A percentile compares a stretch with the other conserved stretches of the same genome.
phyloP scores from a whole-genome alignment of 2,329 filamentous ascomycete genomes.

The Botryosphaeria dothidea region DNA sequence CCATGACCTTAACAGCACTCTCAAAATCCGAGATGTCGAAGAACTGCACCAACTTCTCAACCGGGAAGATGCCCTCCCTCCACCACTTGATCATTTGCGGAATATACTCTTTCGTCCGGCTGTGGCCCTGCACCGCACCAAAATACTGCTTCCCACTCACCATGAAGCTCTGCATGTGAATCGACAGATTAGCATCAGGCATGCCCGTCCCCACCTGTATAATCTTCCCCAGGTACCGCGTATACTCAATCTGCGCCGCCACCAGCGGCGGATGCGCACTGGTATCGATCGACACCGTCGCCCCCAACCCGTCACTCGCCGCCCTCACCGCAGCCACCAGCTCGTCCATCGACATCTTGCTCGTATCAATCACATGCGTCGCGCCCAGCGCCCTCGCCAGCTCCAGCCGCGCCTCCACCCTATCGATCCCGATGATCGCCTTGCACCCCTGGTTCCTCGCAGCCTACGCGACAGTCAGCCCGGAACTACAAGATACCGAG shows the following conservation, averaged over 20 bases:
- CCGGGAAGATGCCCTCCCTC: conserved; percentile 6
- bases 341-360: neutral
- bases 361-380: conserved; percentile 40
- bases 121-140: conserved; percentile 49
- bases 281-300: conserved; percentile 51
- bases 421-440: conserved; percentile 42
- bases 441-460: conserved; percentile 44
- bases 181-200: conserved; percentile 41
- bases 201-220: conserved; percentile 51
- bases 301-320: conserved; percentile 34
- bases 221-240: conserved; percentile 48
- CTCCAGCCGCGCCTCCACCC: conserved; percentile 34
- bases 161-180: conserved; percentile 51
- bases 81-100: conserved; percentile 16
- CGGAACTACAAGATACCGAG: too few species aligned
- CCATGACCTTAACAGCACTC: conserved; percentile 8
- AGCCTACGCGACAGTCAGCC: conserved; percentile 29
- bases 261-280: conserved; percentile 47
- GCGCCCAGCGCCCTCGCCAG: conserved; percentile 41
- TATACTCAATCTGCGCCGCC: conserved; percentile 43
- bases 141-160: conserved; percentile 50
- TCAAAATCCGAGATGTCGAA: conserved; percentile 12
- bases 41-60: conserved; percentile 15
- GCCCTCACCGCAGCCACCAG: conserved; percentile 33
- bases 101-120: conserved; percentile 29